Base-by-base conservation (phyloP, 148 eudicot species). In the Diospyros lotus region DNA sequence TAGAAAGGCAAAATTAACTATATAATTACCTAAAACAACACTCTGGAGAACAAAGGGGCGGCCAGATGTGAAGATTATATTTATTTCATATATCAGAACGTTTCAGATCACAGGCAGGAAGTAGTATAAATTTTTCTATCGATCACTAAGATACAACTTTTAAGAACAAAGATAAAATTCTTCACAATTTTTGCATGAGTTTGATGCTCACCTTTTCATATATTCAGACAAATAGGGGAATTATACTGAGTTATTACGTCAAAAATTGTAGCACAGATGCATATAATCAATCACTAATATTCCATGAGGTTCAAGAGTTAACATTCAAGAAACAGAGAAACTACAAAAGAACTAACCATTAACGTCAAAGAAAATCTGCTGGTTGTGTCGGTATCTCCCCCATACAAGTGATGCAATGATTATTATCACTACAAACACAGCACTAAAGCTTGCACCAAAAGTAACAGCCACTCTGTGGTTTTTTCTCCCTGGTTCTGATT, bases 321-420 rank as follows among this genome's bases (percentile, higher is more conserved):
- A 14, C 9, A 43, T 51, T 64, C 40, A 52, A 40, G 69, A 73
- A 53, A 73, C 73, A 51, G 60, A 74, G 40, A 65, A 54, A 7
- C 5, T 12, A 41, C 55, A 41, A 45, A 61, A 62, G 41, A 78
- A 84, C 97, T 83, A 62, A 92, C 97, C 97, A 82, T 88, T 89
- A 13, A 89, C 92, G 80, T 92, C 96, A 68, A 91, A 91, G 87
- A 87, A 91, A 39, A 89, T 86, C 77, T 91, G 96, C 55, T 83
- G 70, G 52, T 89, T 89, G 77, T 82, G 95, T 67, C 91, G 73
- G 45, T 93, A 90, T 69, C 93, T 90, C 93, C 93, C 83, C 95
- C 93, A 93, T 71, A 90, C 66, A 55, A 89, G 86, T 70, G 87
- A 72, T 15, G 78, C 91, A 65, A 90, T 64, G 39, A 83, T 18